Conservation (phyloP, 306 rosid genomes). For the Castanopsis chinensis region DNA sequence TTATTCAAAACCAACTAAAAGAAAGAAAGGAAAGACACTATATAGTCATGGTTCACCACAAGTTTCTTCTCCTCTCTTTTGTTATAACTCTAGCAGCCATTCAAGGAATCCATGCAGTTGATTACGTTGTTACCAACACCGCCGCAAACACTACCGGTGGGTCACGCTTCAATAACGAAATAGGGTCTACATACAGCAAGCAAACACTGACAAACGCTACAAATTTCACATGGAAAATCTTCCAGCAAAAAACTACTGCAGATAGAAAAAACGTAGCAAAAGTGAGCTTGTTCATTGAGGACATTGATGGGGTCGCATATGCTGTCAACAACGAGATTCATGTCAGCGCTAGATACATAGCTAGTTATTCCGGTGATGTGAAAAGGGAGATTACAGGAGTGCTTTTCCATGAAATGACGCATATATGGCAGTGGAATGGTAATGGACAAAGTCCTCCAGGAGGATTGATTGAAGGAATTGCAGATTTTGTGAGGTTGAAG, state of each 20-base stretch:
- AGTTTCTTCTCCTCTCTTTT: constrained; percentile 15
- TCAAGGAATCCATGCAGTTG: constrained; percentile 4
- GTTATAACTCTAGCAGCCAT: constrained; percentile 16
- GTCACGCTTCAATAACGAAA: constrained; percentile 21
- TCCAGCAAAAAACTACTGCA: constrained; percentile 7
- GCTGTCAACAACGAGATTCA: constrained; percentile 32
- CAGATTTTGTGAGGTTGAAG: constrained; percentile 46
- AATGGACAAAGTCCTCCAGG: constrained; percentile 22
- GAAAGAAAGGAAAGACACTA: background rate
- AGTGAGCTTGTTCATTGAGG: constrained; percentile 29
- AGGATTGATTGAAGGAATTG: constrained; percentile 42
- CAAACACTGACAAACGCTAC: constrained; percentile 29
- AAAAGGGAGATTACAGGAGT: constrained; percentile 34
- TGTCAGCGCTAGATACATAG: constrained; percentile 18
- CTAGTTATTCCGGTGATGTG: constrained; percentile 1
- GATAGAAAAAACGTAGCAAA: constrained; percentile 21
- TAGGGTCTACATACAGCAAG: constrained; percentile 25
- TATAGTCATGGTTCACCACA: constrained; percentile 14
- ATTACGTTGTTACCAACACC: constrained; percentile 21
- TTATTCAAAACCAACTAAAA: background rate
- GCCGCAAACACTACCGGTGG: constrained; percentile 27
- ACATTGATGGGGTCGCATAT: constrained; percentile 26
- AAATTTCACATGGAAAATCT: constrained; percentile 26
- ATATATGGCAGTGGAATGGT: constrained; percentile 39
- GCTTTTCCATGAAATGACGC: constrained; percentile 47